Base-by-base conservation (phyloP, 371 early-diverging fungal species). In the Mucor racemosus region DNA sequence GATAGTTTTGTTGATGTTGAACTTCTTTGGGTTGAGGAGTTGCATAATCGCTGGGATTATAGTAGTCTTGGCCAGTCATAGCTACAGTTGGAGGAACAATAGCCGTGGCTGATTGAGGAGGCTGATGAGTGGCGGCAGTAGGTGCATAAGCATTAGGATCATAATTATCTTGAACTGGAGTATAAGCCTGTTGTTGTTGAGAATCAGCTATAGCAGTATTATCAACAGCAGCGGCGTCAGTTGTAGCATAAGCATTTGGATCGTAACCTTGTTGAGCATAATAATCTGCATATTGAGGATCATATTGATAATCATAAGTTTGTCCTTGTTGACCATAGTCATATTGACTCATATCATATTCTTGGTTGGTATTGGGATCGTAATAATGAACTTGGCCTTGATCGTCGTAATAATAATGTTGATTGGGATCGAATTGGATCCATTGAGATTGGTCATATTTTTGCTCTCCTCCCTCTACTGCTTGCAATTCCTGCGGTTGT, bases 341-440 rank as follows among this genome's bases (percentile, higher is more conserved):
- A 26, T 72, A 73, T 62, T 68, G 68, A 46, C 68, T 72, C 66
- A 72, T 72, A 55, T 76, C 76, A 36, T 73, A 73, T 58, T 73
- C 76, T 48, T 74, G 68, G 50, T 73, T 73, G 10, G 78, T 78
- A 50, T 75, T 78, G 7, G 78, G 78, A 46, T 78, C 78, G 65
- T 78, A 78, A 60, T 75, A 78, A 46, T 78, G 78, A 1, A 73
- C 35, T 21, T 71, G 72, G 6, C 69, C 69, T 44, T 75, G 73
- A 17, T 78, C 78, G 62, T 78, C 78, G 58, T 78, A 78, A 34
- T 75, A 78, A 56, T 78, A 78, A 64, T 78, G 78, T 15, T 69
- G 58, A 63, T 75, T 78, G 10, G 76, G 73, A 65, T 75, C 76
- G 58, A 74, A 76, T 34, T 72, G 53, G 34, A 71, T 65, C 56